A percentile compares a stretch with the other conserved stretches of the same genome.
phyloP scores from a whole-genome alignment of 306 rosid species.

The Hippophae gyantsensis region DNA sequence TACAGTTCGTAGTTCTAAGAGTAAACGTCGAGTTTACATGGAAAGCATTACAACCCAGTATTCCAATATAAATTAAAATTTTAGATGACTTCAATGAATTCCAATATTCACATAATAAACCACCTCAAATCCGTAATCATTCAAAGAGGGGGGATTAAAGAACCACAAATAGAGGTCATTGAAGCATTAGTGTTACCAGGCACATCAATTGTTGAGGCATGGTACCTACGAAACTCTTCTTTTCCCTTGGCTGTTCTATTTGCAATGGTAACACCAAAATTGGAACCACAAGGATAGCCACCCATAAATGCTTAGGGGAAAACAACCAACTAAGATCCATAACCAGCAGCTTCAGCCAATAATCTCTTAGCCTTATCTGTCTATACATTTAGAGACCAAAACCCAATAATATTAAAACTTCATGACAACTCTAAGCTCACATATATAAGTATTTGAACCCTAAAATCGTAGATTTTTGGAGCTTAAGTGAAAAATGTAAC shows the following conservation, averaged over 20 bases:
- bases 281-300: conserved; percentile 88
- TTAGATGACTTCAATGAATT: too few relatives aligned
- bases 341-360: conserved; percentile 73
- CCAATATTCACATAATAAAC: background rate
- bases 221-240: conserved; percentile 81
- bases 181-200: conserved; percentile 34
- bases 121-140: too few relatives aligned
- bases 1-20: too few relatives aligned
- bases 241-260: conserved; percentile 61
- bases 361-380: conserved; percentile 87
- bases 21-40: too few relatives aligned
- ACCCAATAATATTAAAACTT: too few relatives aligned
- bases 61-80: too few relatives aligned
- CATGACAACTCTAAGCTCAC: too few relatives aligned
- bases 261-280: conserved; percentile 57
- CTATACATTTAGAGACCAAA: conserved; percentile 6
- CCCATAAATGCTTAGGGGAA: conserved; percentile 95
- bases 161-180: too few relatives aligned
- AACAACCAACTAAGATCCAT: conserved; percentile 77
- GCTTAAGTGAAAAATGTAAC: background rate
- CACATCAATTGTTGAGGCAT: conserved; percentile 10
- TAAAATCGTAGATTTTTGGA: too few relatives aligned
- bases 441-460: too few relatives aligned
- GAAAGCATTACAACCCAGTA: too few relatives aligned
- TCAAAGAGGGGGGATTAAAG: too few relatives aligned